Base-by-base conservation (phyloP, 805 yeast species). In the Lipomyces sp. region DNA sequence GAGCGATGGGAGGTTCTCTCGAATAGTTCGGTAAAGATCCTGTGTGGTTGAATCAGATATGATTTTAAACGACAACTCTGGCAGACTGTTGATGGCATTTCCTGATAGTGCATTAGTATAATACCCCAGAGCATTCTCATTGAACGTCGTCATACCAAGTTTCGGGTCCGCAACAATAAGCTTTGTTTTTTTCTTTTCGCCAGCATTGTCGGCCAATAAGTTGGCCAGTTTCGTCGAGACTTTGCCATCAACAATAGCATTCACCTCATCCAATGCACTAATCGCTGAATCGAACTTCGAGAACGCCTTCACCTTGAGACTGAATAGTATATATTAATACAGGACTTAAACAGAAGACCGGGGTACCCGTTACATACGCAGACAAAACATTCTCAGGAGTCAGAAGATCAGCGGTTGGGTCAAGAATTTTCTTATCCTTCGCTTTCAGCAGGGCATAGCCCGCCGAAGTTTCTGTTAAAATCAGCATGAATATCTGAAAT, bases 391-490 rank as follows among this genome's bases (percentile, higher is more conserved):
- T 53, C 59, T 66, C 72, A 53, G 69, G 67, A 6, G 64, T 65
- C 60, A 69, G 61, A 18, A 48, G 18, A 37, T 69, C 70, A 66
- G 87, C 78, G 63, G 89, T 79, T 33, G 95, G 87, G 83, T 93
- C 94, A 86, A 94, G 89, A 75, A 95, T 89, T 85, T 94, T 94
- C 84, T 95, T 95, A 85, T 95, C 98, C 71, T 97, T 89, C 65
- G 98, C 97, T 83, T 95, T 95, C 78, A 95, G 86, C 77, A 95
- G 85, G 77, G 99, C 99, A 80, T 95, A 95, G 77, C 99, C 99
- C 62, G 99, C 99, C 71, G 99, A 90, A 72, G 99, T 95, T 84
- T 95, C 99, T 69, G 98, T 90, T 79, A 94, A 87, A 77, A 94
- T 75, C 66, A 78, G 71, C 74, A 71, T 71, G 30, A 42, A 32